Evolutionary conservation across 495 filamentous ascomycete species (phyloP).

Genomic region (Xylaria palmicola): DNA sequence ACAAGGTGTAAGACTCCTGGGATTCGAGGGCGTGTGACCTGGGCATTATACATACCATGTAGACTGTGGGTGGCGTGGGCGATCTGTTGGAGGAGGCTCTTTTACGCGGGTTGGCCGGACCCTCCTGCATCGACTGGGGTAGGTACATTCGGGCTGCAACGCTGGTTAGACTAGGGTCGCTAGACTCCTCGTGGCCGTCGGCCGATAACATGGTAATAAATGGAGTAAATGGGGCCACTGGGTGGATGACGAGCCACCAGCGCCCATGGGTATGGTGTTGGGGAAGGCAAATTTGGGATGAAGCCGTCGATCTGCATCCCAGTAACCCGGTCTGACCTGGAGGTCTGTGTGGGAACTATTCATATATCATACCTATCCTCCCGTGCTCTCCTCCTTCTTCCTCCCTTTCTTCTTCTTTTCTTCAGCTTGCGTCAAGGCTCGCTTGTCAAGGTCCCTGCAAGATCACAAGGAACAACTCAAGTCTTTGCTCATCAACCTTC

Average conservation of each 20-base stretch:
- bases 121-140: background rate
- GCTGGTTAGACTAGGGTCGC: background rate
- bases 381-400: background rate
- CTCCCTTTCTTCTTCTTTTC: background rate
- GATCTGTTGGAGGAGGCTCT: too few relatives aligned
- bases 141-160: background rate
- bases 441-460: background rate
- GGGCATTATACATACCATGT: background rate
- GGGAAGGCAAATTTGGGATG: background rate
- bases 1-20: too few relatives aligned
- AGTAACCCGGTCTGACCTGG: background rate
- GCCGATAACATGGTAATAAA: background rate
- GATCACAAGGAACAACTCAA: background rate
- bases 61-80: background rate
- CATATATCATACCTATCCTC: background rate
- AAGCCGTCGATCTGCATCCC: background rate
- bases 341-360: background rate
- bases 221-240: background rate
- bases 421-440: background rate
- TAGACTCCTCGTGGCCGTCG: background rate
- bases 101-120: background rate
- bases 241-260: slow-evolving; percentile 3
- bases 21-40: background rate
- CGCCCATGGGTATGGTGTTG: background rate
- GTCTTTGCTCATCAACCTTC: background rate